Percentiles rank a stretch among this genome's conserved stretches.
phyloP scores from a whole-genome alignment of 768 basidiomycete genomes.

The Mycena epipterygia region DNA sequence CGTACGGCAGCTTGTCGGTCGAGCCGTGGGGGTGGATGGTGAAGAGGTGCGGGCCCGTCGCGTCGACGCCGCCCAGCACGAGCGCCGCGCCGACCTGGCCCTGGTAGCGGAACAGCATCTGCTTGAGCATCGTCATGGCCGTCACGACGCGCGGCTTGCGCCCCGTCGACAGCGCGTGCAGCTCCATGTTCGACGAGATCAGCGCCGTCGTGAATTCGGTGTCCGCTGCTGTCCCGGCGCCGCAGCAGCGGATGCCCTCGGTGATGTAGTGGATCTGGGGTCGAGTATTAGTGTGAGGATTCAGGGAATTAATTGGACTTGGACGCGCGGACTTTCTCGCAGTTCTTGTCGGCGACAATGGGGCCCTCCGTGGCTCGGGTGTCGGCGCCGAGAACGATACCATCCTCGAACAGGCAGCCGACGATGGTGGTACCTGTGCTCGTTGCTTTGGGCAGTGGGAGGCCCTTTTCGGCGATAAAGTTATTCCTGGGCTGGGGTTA shows the following conservation, averaged over 20 bases:
- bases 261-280: conserved; percentile 95
- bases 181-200: conserved; percentile 96
- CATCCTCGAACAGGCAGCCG: conserved; percentile 92
- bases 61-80: conserved; percentile 96
- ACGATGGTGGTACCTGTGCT: conserved; percentile 99
- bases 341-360: conserved; percentile 99
- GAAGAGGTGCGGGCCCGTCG: conserved; percentile 94
- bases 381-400: conserved; percentile 95
- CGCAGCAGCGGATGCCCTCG: conserved; percentile 96
- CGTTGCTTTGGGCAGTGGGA: conserved; percentile 85
- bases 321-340: conserved; percentile 85
- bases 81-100: conserved; percentile 96
- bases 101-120: conserved; percentile 66
- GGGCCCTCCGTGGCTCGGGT: conserved; percentile 95
- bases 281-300: background rate
- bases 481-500: conserved; percentile 66
- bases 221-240: conserved; percentile 99
- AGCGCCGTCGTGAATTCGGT: conserved; percentile 95
- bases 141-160: conserved; percentile 95
- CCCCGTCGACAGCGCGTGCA: conserved; percentile 92
- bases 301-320: background rate
- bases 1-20: conserved; percentile 98
- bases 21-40: conserved; percentile 97
- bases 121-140: conserved; percentile 80
- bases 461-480: conserved; percentile 77